These are phyloP conservation scores for Botrytis tulipae DNA, from an alignment of 2,329 filamentous ascomycete genomes.

Conservation along the genomic window DNA sequence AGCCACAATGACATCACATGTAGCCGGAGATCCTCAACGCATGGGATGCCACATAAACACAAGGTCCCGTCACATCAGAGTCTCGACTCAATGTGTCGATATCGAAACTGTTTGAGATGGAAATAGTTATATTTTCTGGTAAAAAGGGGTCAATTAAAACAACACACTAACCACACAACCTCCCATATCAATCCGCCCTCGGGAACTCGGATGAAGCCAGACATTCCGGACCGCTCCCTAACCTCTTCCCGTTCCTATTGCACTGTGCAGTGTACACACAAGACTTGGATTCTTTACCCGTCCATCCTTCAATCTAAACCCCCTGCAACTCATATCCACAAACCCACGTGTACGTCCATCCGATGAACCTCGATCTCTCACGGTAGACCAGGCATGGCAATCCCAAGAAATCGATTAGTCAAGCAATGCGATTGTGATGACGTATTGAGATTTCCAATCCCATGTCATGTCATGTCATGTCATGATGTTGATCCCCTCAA, in stretches of 20 bases:
- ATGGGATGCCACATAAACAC: background rate
- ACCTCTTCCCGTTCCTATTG: background rate
- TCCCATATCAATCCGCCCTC: background rate
- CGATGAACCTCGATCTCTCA: background rate
- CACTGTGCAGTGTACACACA: too few species aligned
- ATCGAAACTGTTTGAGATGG: background rate
- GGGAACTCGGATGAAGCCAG: background rate
- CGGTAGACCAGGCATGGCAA: background rate
- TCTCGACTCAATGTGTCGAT: background rate
- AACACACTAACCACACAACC: background rate
- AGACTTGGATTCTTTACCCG: too few species aligned
- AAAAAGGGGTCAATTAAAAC: background rate
- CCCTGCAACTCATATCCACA: background rate
- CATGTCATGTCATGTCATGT: background rate
- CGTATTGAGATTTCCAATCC: background rate
- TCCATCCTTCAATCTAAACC: background rate
- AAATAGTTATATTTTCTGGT: background rate
- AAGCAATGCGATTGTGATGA: background rate
- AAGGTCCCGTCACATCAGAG: background rate
- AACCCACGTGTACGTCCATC: background rate
- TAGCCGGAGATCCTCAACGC: background rate
- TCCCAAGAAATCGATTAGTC: constrained; percentile 13
- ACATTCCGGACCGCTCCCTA: background rate
- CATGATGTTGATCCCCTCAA: background rate
- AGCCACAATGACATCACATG: background rate